Evolutionary conservation across 352 stramenopile genomes (phyloP).

Genomic region (Pythium sukuiense): DNA sequence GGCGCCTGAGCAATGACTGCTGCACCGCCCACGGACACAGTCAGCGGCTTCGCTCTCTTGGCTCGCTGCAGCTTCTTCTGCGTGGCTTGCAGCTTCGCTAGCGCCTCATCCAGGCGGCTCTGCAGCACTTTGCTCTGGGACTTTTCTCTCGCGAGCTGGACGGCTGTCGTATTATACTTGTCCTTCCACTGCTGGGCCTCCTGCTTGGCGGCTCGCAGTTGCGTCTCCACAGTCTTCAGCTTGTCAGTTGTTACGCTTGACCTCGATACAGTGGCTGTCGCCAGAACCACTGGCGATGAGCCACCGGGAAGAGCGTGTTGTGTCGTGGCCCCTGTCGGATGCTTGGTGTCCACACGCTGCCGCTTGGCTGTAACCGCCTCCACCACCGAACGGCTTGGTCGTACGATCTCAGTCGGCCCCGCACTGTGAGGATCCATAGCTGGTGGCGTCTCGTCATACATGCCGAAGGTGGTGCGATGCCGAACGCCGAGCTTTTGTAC

Average conservation of each 20-base stretch:
- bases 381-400: no score
- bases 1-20: not conserved
- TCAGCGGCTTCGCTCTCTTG: not conserved
- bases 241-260: no score
- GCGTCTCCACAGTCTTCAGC: not conserved
- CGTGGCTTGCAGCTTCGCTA: not conserved
- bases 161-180: conserved; percentile 13
- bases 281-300: not conserved
- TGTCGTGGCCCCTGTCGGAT: no score
- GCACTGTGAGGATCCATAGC: no score
- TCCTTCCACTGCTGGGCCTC: conserved; percentile 2
- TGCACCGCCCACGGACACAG: conserved; percentile 5
- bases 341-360: not conserved
- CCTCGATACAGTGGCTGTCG: not conserved
- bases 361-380: not conserved
- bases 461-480: no score
- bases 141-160: conserved; percentile 13
- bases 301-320: no score
- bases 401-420: no score
- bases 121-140: conserved; percentile 6
- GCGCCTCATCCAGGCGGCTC: conserved; percentile 10
- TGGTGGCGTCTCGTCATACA: no score
- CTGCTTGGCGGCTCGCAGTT: not conserved
- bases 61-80: conserved; percentile 13
- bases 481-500: not conserved